Percentiles rank a stretch among this genome's conserved stretches.
These are phyloP conservation scores for Mallotus japonicus DNA, from an alignment of 441 rosid genomes.

Conservation along the genomic window DNA sequence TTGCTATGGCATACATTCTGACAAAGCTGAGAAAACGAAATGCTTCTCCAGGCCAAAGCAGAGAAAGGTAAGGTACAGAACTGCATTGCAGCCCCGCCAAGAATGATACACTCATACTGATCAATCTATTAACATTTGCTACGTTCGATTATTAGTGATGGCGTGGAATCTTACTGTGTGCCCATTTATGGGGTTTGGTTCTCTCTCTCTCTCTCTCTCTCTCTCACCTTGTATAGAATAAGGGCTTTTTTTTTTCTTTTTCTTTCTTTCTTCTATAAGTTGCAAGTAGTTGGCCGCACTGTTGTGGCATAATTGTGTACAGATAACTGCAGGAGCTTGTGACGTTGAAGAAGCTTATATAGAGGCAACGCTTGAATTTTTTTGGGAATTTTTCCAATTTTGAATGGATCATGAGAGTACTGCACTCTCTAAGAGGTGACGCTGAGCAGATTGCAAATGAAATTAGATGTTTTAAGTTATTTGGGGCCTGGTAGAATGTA, in stretches of 20 bases:
- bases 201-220: neutral
- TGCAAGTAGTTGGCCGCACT: neutral
- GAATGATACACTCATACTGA: neutral
- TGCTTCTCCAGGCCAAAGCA: conserved; percentile 39
- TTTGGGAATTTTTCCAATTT: neutral
- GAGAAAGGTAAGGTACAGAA: conserved; percentile 24
- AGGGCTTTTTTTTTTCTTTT: neutral
- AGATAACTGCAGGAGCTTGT: neutral
- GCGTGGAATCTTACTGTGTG: conserved; percentile 3
- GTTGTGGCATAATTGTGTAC: conserved; percentile 6
- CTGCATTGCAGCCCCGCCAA: neutral
- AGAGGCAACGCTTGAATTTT: too few species aligned
- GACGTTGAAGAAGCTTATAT: neutral
- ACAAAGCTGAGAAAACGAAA: conserved; percentile 67
- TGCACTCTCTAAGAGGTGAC: too few species aligned
- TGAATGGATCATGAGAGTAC: neutral
- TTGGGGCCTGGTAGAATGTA: too few species aligned
- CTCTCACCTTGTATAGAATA: neutral
- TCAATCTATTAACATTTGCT: conserved; percentile 4
- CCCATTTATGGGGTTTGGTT: neutral
- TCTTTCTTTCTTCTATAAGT: neutral
- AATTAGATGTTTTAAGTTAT: too few species aligned
- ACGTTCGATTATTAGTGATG: neutral
- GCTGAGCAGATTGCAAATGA: too few species aligned
- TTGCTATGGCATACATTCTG: conserved; percentile 73